Conservation (phyloP, 768 basidiomycete genomes). For the Panaeolus cyanescens region DNA sequence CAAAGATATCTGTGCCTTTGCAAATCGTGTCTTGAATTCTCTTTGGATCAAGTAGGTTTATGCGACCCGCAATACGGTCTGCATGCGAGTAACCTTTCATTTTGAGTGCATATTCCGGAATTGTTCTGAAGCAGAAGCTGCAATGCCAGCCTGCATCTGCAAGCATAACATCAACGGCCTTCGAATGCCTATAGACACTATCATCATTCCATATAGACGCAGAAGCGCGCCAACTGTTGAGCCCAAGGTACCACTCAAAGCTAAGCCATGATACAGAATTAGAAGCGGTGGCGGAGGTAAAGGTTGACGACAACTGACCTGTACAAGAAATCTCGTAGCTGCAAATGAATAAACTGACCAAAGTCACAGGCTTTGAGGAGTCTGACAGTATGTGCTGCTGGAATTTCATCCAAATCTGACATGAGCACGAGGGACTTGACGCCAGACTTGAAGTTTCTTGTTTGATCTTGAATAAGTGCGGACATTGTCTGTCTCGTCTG, state of each 20-base stretch:
- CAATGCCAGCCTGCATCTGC: slow-evolving; percentile 73
- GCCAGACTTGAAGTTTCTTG: slow-evolving; percentile 28
- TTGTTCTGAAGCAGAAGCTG: slow-evolving; percentile 64
- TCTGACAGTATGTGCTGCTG: slow-evolving; percentile 48
- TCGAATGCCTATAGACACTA: slow-evolving; percentile 50
- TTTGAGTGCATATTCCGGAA: slow-evolving; percentile 59
- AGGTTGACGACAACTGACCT: slow-evolving; percentile 34
- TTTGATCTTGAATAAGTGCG: slow-evolving; percentile 38
- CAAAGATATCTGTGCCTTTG: slow-evolving; percentile 61
- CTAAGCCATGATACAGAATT: slow-evolving; percentile 22
- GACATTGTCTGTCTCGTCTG: slow-evolving; percentile 53
- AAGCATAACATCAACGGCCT: slow-evolving; percentile 47
- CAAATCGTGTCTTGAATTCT: slow-evolving; percentile 63
- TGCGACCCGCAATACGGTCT: slow-evolving; percentile 54
- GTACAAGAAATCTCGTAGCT: slow-evolving; percentile 62
- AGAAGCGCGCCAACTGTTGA: slow-evolving; percentile 57
- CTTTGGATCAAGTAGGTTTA: slow-evolving; percentile 46
- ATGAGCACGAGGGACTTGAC: slow-evolving; percentile 53
- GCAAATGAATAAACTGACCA: slow-evolving; percentile 55
- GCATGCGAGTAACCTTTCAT: slow-evolving; percentile 65
- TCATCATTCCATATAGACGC: slow-evolving; percentile 47
- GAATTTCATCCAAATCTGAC: slow-evolving; percentile 67
- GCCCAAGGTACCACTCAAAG: slow-evolving; percentile 60
- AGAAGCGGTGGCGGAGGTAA: background rate
- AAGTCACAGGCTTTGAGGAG: slow-evolving; percentile 57